Conservation (phyloP, 1,139 yeast genomes). For the Sugiyamaella japonica region DNA sequence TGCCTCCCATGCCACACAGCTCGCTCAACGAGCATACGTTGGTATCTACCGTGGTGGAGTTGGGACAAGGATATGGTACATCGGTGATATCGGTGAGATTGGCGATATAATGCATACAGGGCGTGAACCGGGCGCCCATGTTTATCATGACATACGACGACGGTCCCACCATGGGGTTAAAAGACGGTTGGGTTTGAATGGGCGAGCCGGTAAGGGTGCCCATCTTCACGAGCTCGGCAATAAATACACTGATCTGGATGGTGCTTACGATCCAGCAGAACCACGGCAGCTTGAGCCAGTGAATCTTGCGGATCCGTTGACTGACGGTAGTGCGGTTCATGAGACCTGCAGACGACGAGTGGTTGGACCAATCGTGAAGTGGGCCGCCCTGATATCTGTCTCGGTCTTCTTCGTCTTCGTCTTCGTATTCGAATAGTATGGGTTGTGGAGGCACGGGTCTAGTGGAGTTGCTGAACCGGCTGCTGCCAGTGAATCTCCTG, state of each 20-base stretch:
- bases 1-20: constrained; percentile 62
- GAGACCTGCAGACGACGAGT: constrained; percentile 11
- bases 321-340: constrained; percentile 3
- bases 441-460: neutral
- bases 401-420: constrained; percentile 7
- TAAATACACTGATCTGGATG: constrained; percentile 60
- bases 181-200: constrained; percentile 67
- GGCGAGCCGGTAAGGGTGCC: constrained; percentile 63
- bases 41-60: constrained; percentile 57
- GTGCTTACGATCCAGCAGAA: constrained; percentile 37
- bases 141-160: constrained; percentile 64
- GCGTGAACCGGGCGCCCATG: constrained; percentile 71
- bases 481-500: no score
- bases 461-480: constrained; percentile 1
- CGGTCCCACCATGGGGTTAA: constrained; percentile 85
- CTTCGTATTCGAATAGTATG: constrained; percentile 5
- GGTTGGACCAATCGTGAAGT: constrained; percentile 2
- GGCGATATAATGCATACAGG: constrained; percentile 62
- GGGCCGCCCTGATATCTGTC: neutral
- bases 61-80: constrained; percentile 65
- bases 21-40: constrained; percentile 59
- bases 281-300: constrained; percentile 32
- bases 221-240: constrained; percentile 67
- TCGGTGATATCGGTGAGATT: constrained; percentile 52
- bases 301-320: neutral